Percentiles rank a stretch among this genome's conserved stretches.
phyloP scores from a whole-genome alignment of 2,329 filamentous ascomycete species.

The Kalaharituber pfeilii region DNA sequence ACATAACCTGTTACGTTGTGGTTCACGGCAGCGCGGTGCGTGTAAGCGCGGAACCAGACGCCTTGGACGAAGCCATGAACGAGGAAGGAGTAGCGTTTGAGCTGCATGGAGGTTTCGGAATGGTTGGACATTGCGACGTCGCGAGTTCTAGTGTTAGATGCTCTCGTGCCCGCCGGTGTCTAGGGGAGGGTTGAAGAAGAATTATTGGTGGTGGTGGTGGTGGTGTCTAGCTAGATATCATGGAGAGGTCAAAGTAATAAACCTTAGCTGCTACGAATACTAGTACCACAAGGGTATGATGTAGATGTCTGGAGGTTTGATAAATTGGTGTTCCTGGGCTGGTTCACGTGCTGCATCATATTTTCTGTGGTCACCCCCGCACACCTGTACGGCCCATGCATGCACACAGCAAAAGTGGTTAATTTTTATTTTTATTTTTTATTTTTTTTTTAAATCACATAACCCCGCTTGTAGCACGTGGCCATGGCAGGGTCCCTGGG shows the following conservation, averaged over 20 bases:
- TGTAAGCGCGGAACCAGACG: conserved; percentile 31
- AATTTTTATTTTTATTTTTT: neutral
- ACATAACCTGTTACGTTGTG: conserved; percentile 34
- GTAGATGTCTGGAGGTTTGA: too few relatives aligned
- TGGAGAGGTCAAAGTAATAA: too few relatives aligned
- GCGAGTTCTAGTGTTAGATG: neutral
- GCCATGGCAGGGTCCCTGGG: too few relatives aligned
- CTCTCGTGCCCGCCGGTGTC: neutral
- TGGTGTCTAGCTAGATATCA: neutral
- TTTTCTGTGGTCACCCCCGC: neutral
- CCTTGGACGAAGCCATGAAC: conserved; percentile 57
- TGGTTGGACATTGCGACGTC: neutral
- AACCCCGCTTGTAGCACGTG: too few relatives aligned
- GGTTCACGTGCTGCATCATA: too few relatives aligned
- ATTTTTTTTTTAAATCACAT: too few relatives aligned
- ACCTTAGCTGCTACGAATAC: too few relatives aligned
- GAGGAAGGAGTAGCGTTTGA: conserved; percentile 30
- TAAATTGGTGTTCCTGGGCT: too few relatives aligned
- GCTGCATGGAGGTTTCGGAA: too few relatives aligned
- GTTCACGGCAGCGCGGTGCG: conserved; percentile 29
- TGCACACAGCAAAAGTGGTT: neutral
- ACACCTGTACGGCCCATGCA: neutral
- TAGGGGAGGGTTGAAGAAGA: neutral
- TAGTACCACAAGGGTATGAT: too few relatives aligned
- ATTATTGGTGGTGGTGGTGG: neutral